Conservation (phyloP, 2,329 filamentous ascomycete species). For the Fusarium sororula region DNA sequence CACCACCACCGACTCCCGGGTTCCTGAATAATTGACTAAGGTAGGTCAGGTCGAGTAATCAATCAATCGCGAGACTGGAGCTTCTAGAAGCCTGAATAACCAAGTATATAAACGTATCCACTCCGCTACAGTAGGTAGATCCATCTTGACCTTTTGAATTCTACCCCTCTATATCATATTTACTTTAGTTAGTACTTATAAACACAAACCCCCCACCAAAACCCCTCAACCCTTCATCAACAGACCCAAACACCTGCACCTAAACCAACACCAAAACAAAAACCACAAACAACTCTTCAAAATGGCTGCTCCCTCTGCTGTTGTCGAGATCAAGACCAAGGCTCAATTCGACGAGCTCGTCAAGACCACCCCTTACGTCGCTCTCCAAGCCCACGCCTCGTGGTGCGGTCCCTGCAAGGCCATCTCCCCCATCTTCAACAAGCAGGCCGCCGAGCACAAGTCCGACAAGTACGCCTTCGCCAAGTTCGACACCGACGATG, state of each 20-base stretch:
- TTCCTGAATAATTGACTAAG: neutral
- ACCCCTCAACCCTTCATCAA: slow-evolving; percentile 26
- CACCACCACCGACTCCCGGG: slow-evolving; percentile 30
- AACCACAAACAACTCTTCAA: slow-evolving; percentile 6
- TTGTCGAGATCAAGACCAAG: slow-evolving; percentile 51
- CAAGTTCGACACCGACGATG: slow-evolving; percentile 67
- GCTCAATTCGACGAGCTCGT: slow-evolving; percentile 61
- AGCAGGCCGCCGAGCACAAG: slow-evolving; percentile 53
- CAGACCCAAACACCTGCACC: neutral
- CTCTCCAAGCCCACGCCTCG: slow-evolving; percentile 66
- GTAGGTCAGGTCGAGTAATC: slow-evolving; percentile 7
- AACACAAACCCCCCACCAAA: slow-evolving; percentile 21
- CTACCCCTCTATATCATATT: slow-evolving; percentile 5
- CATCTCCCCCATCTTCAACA: slow-evolving; percentile 64
- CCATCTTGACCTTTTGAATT: slow-evolving; percentile 1
- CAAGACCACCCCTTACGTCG: slow-evolving; percentile 58
- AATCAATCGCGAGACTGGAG: neutral
- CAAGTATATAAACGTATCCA: slow-evolving; percentile 23
- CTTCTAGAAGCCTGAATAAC: slow-evolving; percentile 5
- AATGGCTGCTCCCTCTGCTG: slow-evolving; percentile 44
- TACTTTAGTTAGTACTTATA: neutral
- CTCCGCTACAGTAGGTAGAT: slow-evolving; percentile 11
- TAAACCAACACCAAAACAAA: neutral
- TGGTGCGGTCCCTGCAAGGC: slow-evolving; percentile 71
- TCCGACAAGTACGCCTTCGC: slow-evolving; percentile 61